Percentiles rank a stretch among this genome's conserved stretches.
Evolutionary conservation across 2,329 filamentous ascomycete species (phyloP).

Genomic region (Ophiocordyceps camponoti-floridani): DNA sequence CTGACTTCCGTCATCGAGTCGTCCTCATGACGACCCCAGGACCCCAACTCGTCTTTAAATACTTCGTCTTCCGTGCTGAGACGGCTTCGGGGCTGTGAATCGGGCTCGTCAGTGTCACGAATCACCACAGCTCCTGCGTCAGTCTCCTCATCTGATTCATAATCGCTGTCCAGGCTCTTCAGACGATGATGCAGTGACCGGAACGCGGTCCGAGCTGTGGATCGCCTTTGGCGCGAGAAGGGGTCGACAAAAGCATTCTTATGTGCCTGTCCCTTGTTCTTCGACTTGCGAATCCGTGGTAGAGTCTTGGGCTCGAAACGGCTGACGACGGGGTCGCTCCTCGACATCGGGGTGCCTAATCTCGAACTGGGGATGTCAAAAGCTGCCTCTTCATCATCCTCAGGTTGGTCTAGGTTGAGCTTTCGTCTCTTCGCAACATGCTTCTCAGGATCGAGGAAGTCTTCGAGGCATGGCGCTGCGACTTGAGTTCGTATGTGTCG

Average conservation of each 20-base stretch:
- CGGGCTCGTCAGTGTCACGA: constrained; percentile 69
- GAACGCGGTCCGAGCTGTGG: constrained; percentile 40
- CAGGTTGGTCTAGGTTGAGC: constrained; percentile 56
- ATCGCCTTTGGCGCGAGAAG: constrained; percentile 44
- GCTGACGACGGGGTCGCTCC: constrained; percentile 39
- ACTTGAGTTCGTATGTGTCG: constrained; percentile 79
- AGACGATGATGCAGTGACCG: constrained; percentile 65
- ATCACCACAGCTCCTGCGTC: constrained; percentile 37
- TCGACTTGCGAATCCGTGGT: constrained; percentile 57
- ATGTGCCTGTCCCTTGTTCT: constrained; percentile 32
- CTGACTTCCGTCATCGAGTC: constrained; percentile 58
- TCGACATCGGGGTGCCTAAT: constrained; percentile 46
- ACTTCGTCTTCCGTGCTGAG: constrained; percentile 43
- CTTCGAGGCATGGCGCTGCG: constrained; percentile 61
- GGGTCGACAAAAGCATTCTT: constrained; percentile 50
- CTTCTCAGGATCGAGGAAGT: constrained; percentile 66
- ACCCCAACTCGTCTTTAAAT: constrained; percentile 29
- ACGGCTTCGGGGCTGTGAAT: constrained; percentile 65
- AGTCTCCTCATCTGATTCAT: constrained; percentile 76
- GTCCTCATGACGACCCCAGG: constrained; percentile 34
- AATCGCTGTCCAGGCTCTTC: constrained; percentile 44
- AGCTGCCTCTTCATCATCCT: constrained; percentile 28
- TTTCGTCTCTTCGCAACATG: constrained; percentile 65
- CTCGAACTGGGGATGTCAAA: constrained; percentile 43
- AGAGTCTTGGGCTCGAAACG: constrained; percentile 41